Base-by-base conservation (phyloP, 2,329 filamentous ascomycete species). In the Xylariales sp. region DNA sequence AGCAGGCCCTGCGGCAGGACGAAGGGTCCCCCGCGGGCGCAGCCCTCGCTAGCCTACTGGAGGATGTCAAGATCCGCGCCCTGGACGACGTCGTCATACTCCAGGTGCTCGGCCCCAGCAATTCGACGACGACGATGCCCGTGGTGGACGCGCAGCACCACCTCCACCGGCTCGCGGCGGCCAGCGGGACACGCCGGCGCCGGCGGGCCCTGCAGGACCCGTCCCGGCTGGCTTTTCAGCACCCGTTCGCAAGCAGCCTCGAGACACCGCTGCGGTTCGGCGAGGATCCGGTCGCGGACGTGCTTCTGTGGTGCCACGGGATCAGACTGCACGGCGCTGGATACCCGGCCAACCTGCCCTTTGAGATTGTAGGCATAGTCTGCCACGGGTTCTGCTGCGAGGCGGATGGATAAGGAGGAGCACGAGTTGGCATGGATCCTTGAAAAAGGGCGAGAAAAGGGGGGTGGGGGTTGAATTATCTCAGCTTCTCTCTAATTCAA, bases 301-400 rank as follows among this genome's bases (percentile, higher is more conserved):
- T 40, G 3, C 36, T 42, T 3, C 37, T 42, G n/a, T 42, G 40
- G 40, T 27, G 33, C 5, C 31, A 32, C 10, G 37, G 29, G 21
- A 19, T 42, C 6, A 38, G 33, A 33, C 33, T 42, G 32, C 32
- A 42, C n/a, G 40, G 36, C 15, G 40, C 36, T 4, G 40, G 40
- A 4, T 42, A 39, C 11, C 40, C 40, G 12, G 23, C 31, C 4
- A 42, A 37, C n/a, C 13, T 42, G 37, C 40, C 40, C 4, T 42
- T 42, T n/a, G 28, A 40, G 25, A 40, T 42, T 10, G 32, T 39
- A 11, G 40, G 40, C 2, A 14, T 42, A 6, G 33, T 32, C n/a
- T 42, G 40, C n/a, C 40, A 42, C n/a, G 40, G 37, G 2, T 42
- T 42, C 18, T 42, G 40, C 12, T 17, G 18, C 2, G 28, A 38